Evolutionary conservation across 441 rosid species (phyloP).

Genomic region (Manihot esculenta): DNA sequence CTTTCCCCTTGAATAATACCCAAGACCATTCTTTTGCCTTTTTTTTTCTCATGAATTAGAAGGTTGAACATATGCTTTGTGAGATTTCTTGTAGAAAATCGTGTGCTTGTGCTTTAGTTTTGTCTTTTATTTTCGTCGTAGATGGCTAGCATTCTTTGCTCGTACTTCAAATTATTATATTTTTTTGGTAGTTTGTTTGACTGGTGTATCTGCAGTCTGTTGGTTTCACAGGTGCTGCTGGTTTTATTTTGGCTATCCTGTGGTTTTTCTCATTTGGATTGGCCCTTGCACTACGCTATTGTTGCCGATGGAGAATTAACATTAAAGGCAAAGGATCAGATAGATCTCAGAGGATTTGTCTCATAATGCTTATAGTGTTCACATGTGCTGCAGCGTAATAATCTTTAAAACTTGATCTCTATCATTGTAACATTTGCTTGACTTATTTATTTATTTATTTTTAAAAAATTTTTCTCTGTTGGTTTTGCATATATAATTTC

Average conservation of each 20-base stretch:
- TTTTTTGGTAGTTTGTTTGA: constrained; percentile 7
- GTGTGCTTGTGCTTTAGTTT: background rate
- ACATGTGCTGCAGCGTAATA: constrained; percentile 82
- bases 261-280: constrained; percentile 87
- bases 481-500: background rate
- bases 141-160: background rate
- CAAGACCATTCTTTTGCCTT: background rate
- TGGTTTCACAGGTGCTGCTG: constrained; percentile 87
- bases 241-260: constrained; percentile 62
- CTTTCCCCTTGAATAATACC: no score
- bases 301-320: constrained; percentile 64
- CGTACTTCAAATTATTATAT: background rate
- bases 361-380: constrained; percentile 71
- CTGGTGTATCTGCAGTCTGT: constrained; percentile 66
- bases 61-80: background rate
- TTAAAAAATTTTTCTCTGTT: background rate
- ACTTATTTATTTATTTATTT: background rate
- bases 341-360: constrained; percentile 49
- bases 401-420: constrained; percentile 8
- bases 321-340: constrained; percentile 49
- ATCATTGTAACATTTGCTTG: background rate
- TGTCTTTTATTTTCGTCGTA: background rate
- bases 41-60: background rate
- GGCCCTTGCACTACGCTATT: constrained; percentile 59
- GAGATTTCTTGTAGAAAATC: background rate